Evolutionary conservation across 345 rosid genomes (phyloP).

Genomic region (Citrus reticulata): DNA sequence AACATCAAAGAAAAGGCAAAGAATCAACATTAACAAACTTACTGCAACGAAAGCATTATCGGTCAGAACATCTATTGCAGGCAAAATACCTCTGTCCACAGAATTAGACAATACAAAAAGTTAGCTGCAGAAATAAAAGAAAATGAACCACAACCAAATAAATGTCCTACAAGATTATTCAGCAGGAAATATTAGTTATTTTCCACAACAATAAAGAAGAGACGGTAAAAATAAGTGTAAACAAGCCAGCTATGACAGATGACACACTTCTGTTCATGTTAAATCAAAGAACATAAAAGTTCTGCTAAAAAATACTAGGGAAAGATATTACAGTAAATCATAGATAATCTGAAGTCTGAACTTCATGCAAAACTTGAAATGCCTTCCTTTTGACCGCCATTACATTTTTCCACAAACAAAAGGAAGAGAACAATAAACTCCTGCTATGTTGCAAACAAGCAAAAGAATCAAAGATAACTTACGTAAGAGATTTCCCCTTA

Average conservation of each 20-base stretch:
- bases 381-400: neutral
- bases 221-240: neutral
- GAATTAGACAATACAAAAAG: slow-evolving; percentile 19
- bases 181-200: neutral
- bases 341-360: neutral
- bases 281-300: neutral
- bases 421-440: neutral
- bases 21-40: slow-evolving; percentile 25
- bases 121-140: slow-evolving; percentile 13
- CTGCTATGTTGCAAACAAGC: neutral
- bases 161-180: neutral
- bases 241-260: neutral
- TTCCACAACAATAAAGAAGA: neutral
- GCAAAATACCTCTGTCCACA: slow-evolving; percentile 83
- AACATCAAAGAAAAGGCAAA: neutral
- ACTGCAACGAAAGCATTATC: slow-evolving; percentile 69
- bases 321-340: neutral
- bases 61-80: slow-evolving; percentile 66
- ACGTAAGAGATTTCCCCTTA: slow-evolving; percentile 94
- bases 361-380: neutral
- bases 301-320: neutral
- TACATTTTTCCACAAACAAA: neutral
- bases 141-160: neutral
- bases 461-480: slow-evolving; percentile 30
- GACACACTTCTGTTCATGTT: neutral